Evolutionary conservation across 108 stramenopile species (phyloP).

Genomic region (Cyclotella atomus): DNA sequence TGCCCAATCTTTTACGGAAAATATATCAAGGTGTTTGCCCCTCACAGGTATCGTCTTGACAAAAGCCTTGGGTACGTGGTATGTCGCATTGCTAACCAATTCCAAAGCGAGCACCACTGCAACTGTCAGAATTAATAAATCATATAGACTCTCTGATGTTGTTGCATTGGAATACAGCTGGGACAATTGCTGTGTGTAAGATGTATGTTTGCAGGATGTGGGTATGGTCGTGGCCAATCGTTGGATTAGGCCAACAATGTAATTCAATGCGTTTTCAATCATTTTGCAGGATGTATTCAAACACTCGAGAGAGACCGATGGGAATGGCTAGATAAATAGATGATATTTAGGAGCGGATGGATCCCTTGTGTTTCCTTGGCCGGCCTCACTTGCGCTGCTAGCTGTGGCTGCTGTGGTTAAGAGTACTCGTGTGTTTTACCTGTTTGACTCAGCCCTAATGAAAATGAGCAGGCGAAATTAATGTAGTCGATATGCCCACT

Average conservation of each 20-base stretch:
- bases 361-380: too few relatives aligned
- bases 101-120: slow-evolving; percentile 31
- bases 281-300: too few relatives aligned
- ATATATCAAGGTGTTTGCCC: slow-evolving; percentile 85
- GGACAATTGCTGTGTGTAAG: not conserved
- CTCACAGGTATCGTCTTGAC: slow-evolving; percentile 72
- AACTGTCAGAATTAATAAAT: slow-evolving; percentile 31
- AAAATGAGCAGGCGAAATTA: too few relatives aligned
- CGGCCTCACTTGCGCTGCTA: too few relatives aligned
- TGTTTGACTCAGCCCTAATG: too few relatives aligned
- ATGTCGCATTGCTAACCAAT: slow-evolving; percentile 25
- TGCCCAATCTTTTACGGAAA: slow-evolving; percentile 57
- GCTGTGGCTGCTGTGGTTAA: too few relatives aligned
- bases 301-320: too few relatives aligned
- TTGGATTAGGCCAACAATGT: slow-evolving; percentile 4
- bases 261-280: not conserved
- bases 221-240: slow-evolving; percentile 40
- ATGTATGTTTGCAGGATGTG: not conserved
- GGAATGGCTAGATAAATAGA: too few relatives aligned
- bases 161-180: slow-evolving; percentile 11
- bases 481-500: too few relatives aligned
- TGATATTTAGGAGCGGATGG: too few relatives aligned
- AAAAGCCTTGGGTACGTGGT: slow-evolving; percentile 23
- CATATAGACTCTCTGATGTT: slow-evolving; percentile 19
- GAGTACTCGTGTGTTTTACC: too few relatives aligned